phyloP scores from a whole-genome alignment of 1,284 basidiomycete genomes.

The Cutaneotrichosporon spelunceum region DNA sequence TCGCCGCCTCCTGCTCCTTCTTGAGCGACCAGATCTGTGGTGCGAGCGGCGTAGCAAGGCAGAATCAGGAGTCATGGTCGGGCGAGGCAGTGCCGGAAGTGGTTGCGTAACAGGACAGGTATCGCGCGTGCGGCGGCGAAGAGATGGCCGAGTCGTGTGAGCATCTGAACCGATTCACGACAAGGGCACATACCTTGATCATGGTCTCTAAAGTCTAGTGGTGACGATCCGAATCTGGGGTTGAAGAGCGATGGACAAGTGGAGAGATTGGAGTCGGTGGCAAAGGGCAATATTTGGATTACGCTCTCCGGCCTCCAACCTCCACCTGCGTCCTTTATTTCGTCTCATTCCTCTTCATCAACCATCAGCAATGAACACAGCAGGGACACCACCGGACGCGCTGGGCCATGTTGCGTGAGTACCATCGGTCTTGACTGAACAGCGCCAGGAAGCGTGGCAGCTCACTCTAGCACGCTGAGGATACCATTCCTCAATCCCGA shows the following conservation, averaged over 20 bases:
- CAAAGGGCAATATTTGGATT: background rate
- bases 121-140: background rate
- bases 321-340: background rate
- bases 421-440: no score
- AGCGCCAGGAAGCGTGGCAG: background rate
- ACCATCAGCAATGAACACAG: background rate
- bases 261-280: background rate
- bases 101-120: background rate
- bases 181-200: constrained; percentile 54
- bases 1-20: constrained; percentile 85
- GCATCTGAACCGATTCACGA: background rate
- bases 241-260: background rate
- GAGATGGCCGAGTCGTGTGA: constrained; percentile 3
- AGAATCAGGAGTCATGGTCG: no score
- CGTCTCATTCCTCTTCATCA: background rate
- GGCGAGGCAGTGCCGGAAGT: no score
- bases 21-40: constrained; percentile 93
- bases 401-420: background rate
- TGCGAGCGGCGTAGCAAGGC: no score
- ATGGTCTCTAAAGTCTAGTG: constrained; percentile 32
- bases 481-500: constrained; percentile 70
- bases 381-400: background rate
- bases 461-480: constrained; percentile 59
- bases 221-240: background rate
- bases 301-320: background rate